Percentiles rank a stretch among this genome's conserved stretches.
These are phyloP conservation scores for Cordyceps sp. DNA, from an alignment of 2,329 filamentous ascomycete species.

Conservation along the genomic window DNA sequence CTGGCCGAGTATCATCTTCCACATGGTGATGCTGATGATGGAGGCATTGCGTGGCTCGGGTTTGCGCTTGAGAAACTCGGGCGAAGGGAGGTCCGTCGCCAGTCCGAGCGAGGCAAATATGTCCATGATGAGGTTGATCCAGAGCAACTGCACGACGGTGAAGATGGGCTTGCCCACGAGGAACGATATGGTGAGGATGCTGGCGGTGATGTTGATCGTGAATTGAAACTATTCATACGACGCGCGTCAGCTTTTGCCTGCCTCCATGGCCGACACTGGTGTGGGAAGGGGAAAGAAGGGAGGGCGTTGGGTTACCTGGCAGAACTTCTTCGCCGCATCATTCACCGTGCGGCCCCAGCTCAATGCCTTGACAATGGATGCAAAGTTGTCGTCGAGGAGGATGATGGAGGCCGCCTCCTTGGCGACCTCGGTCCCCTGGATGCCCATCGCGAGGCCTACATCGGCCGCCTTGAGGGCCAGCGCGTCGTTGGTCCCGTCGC, in stretches of 20 bases:
- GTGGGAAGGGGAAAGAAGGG: neutral
- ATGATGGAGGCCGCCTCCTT: constrained; percentile 52
- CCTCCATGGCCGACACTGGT: too few relatives aligned
- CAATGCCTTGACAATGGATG: constrained; percentile 44
- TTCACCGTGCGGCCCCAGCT: constrained; percentile 48
- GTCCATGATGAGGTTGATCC: constrained; percentile 56
- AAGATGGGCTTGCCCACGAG: constrained; percentile 36
- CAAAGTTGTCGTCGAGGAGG: constrained; percentile 48
- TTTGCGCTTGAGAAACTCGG: constrained; percentile 42
- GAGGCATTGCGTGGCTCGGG: constrained; percentile 59
- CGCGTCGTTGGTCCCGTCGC: constrained; percentile 51
- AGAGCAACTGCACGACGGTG: constrained; percentile 48
- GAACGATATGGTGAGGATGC: constrained; percentile 45
- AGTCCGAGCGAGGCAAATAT: constrained; percentile 50
- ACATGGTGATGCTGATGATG: constrained; percentile 62
- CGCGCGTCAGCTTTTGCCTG: neutral
- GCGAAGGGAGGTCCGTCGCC: constrained; percentile 42
- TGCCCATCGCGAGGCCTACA: constrained; percentile 53
- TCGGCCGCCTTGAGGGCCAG: constrained; percentile 49
- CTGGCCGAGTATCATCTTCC: constrained; percentile 82
- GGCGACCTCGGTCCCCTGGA: constrained; percentile 48
- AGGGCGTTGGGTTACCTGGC: constrained; percentile 24
- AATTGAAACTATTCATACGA: constrained; percentile 34
- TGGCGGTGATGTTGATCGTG: constrained; percentile 53
- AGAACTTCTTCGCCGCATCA: constrained; percentile 46